Base-by-base conservation (phyloP, 208 protist species). In the Tritrichomonas foetus region DNA sequence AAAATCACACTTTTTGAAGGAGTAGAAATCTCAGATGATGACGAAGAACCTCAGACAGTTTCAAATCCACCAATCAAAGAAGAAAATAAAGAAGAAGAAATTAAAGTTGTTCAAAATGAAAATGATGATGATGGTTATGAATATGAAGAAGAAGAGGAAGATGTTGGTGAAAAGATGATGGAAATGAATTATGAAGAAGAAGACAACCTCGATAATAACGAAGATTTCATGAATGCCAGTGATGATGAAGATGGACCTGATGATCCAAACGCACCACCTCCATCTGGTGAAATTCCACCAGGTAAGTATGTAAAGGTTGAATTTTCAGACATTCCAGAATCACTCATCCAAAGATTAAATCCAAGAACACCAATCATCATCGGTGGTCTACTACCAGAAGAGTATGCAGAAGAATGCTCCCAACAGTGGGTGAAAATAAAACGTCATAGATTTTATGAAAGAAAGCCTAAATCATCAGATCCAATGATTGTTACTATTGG, bases 401-500 rank as follows among this genome's bases (percentile, higher is more conserved):
- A 99, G 95, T 98, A 98, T 92, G 95, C 97, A 93, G 95, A 98
- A 93, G 98, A 97, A 66, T 96, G 99, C 84, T 96, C 99, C 9
- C 96, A 98, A 49, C 93, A 95, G 25, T 89, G 78, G 78, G 92
- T 95, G 50, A 96, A 97, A 64, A 94, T 99, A 13, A 99, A 99
- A 95, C 98, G 98, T 82, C 99, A 99, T 95, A 96, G 99, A 55
- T 99, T 98, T 98, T 98, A 98, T 95, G 95, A 95, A 66, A 94
- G 95, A 94, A 98, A 99, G 33, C 96, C 99, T 30, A 99, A 99
- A 96, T 98, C 97, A 27, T 97, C 98, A 93, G 98, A 99, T 95
- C 99, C 99, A 55, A 94, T 99, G 20, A 96, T 99, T 57, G 94
- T 99, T 9, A 99, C 98, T 61, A 96, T 99, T 94, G 99, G 99